A percentile compares a stretch with the other conserved stretches of the same genome.
phyloP scores from a whole-genome alignment of 2,329 filamentous ascomycete species.

The Pseudogymnoascus verrucosus region DNA sequence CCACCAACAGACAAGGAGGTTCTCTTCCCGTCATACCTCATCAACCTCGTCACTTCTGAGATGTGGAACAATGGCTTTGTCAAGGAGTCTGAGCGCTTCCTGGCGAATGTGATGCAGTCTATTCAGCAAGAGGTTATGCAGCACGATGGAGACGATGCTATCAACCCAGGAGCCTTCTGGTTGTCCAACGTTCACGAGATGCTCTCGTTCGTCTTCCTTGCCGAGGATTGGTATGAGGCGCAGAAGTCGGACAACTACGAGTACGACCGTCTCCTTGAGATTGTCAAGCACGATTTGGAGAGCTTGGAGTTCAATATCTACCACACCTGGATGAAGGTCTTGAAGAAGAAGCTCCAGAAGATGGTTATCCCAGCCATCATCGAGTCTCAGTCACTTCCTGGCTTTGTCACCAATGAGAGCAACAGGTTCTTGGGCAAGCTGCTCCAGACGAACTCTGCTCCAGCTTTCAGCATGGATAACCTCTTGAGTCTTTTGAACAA shows the following conservation, averaged over 20 bases:
- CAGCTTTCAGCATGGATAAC: constrained; percentile 99
- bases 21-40: constrained; percentile 95
- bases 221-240: constrained; percentile 98
- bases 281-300: constrained; percentile 98
- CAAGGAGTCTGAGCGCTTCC: constrained; percentile 96
- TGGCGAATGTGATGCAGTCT: constrained; percentile 98
- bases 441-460: constrained; percentile 77
- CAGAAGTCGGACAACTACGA: constrained; percentile 99
- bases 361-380: constrained; percentile 99
- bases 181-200: constrained; percentile 99
- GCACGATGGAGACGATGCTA: constrained; percentile 91
- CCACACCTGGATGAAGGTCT: constrained; percentile 99
- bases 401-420: constrained; percentile 97
- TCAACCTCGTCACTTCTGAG: constrained; percentile 97
- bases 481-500: constrained; percentile 91
- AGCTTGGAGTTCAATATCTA: constrained; percentile 99
- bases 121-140: constrained; percentile 99
- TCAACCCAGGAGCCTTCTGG: constrained; percentile 98
- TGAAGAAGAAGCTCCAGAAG: constrained; percentile 98
- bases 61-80: constrained; percentile 99
- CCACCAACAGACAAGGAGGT: constrained; percentile 97
- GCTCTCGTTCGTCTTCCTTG: constrained; percentile 98
- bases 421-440: constrained; percentile 98
- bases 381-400: constrained; percentile 93
- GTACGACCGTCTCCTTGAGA: constrained; percentile 93